Base-by-base conservation (phyloP, 768 basidiomycete genomes). In the Gymnopilus junonius region DNA sequence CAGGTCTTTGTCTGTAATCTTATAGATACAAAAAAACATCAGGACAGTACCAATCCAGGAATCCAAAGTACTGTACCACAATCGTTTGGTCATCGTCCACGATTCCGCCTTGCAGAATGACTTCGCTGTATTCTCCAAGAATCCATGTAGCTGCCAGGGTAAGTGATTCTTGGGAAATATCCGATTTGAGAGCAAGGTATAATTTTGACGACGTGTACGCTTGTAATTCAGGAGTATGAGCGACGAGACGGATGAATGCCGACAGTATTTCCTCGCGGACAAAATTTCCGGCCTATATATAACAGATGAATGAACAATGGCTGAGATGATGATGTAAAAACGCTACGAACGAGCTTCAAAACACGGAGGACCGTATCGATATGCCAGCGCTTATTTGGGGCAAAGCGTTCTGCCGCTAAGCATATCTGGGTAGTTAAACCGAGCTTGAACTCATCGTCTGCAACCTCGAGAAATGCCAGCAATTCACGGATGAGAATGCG, bases 341-440 rank as follows among this genome's bases (percentile, higher is more conserved):
- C 11, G 1, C 29, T 3, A 81, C 90, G 61, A 62, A 97, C 96
- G 71, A 98, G 78, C 75, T 95, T 96, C 65, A 99, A 76, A 2
- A 95, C 93, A 29, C 97, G 86, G 51, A 99, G 77, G 4, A 98
- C 93, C 0, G 97, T 99, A 74, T 99, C 97, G 56, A 99, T 99
- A 74, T 99, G 97, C 97, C 97, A 99, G 66, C 97, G 85, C 77
- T 96, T 96, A 76, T 97, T 98, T 0, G 97, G 97, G 0, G 97
- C 97, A 72, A 94, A 99, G 46, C 95, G 83, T 76, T 99, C 97
- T 0, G 97, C 97, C 2, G 95, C 97, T 25, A 98, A 80, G 58
- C 91, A 94, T 51, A 99, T 95, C 75, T 99, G 97, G 0, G 97
- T 98, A 0, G 97, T 99, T 89, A 99, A 91, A 1, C 94, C 92